phyloP scores from a whole-genome alignment of 768 basidiomycete species.

The Mycena filopes region DNA sequence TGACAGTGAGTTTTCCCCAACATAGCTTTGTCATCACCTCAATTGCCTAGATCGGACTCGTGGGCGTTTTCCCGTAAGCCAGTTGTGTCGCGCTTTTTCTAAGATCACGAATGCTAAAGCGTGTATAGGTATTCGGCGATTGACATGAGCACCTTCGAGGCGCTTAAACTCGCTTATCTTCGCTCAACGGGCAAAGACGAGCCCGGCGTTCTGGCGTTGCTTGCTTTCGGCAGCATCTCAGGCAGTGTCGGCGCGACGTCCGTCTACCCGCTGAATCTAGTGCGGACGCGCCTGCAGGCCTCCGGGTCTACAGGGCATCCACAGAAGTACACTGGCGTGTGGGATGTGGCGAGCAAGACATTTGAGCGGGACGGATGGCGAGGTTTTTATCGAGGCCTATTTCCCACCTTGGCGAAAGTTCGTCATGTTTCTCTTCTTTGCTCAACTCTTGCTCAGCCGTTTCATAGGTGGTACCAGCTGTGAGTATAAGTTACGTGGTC shows the following conservation, averaged over 20 bases:
- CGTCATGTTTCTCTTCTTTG: background rate
- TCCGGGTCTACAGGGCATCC: constrained; percentile 97
- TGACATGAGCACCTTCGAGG: constrained; percentile 98
- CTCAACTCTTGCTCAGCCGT: constrained; percentile 11
- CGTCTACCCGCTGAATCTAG: constrained; percentile 92
- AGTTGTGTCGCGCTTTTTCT: constrained; percentile 1
- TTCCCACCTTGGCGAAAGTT: constrained; percentile 94
- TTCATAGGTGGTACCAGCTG: constrained; percentile 88
- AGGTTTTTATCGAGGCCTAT: constrained; percentile 92
- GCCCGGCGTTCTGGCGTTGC: constrained; percentile 85
- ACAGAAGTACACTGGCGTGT: constrained; percentile 86
- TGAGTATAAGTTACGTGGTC: constrained; percentile 96
- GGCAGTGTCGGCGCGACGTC: constrained; percentile 94
- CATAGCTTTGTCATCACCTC: background rate
- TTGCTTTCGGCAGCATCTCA: constrained; percentile 92
- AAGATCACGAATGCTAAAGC: constrained; percentile 15
- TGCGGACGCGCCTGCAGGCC: constrained; percentile 95
- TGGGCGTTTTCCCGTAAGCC: constrained; percentile 94
- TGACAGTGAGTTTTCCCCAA: constrained; percentile 69
- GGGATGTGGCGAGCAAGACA: constrained; percentile 86
- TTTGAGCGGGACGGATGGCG: constrained; percentile 89
- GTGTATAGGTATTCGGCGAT: constrained; percentile 84
- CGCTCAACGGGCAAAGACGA: constrained; percentile 90
- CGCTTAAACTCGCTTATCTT: constrained; percentile 90
- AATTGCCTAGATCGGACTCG: constrained; percentile 78